Base-by-base conservation (phyloP, 352 stramenopile genomes). In the Elongisporangium senticosum region DNA sequence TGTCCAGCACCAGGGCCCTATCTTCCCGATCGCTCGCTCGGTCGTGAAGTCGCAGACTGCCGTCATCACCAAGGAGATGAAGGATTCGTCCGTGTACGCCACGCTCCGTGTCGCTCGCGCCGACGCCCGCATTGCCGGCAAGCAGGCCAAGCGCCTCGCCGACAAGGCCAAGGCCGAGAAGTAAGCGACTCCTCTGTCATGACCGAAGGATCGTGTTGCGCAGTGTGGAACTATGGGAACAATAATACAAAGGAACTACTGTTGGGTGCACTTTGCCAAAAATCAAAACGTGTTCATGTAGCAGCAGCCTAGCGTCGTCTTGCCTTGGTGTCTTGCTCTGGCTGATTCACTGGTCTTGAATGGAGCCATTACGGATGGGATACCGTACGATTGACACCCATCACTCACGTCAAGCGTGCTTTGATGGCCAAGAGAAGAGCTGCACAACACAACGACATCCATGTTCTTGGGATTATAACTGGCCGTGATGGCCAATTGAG, bases 121-220 rank as follows among this genome's bases (percentile, higher is more conserved):
- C 21, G 83, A 96, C 71, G 86, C 88, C 54, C 87, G 87, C 70
- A 90, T 93, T 62, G 79, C 77, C 64, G 87, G 87, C 68, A 92
- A 93, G 80, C 84, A 91, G 75, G 86, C 87, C 71, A 96, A 96
- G 83, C 86, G 84, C 75, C 72, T 93, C 60, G 85, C 81, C 50
- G 85, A 96, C 75, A 96, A 96, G 83, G 83, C 85, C 59, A 74
- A 78, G 33, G 77, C 77, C 68, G 86, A 89, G 63, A 83, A 95
- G 71, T 90, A 93, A 89, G 71, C 65, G 57, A 63, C 56, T 58
- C 53, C 68, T 55, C 21, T 40, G 10, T 17, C 56, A 58, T 61
- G 56, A 63, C 51, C 15, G 14, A 59, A 21, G 37, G 10, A 11
- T 40, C 55, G 22, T 33, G 49, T 24, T 68, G 47, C 60, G 49